A percentile compares a stretch with the other conserved stretches of the same genome.
These are phyloP conservation scores for Eucalyptus virginea DNA, from an alignment of 345 rosid genomes.

Conservation along the genomic window DNA sequence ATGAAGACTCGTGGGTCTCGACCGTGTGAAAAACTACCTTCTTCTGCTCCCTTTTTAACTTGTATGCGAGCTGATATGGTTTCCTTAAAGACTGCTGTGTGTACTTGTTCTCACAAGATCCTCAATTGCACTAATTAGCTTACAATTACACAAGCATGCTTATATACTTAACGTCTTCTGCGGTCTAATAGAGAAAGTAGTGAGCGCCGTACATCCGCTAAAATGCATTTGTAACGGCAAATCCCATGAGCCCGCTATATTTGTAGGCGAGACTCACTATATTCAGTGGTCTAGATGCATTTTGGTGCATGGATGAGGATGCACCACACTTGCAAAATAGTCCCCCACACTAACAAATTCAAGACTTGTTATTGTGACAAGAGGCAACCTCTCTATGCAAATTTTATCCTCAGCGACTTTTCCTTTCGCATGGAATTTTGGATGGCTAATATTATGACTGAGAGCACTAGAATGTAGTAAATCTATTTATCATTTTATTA, in stretches of 20 bases:
- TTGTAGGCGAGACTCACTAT: neutral
- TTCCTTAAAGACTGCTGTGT: neutral
- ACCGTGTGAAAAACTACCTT: neutral
- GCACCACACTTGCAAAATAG: neutral
- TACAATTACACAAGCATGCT: neutral
- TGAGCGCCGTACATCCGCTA: neutral
- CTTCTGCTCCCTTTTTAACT: neutral
- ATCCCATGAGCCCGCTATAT: neutral
- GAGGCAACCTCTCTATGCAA: neutral
- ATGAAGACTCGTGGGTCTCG: neutral
- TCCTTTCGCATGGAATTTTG: neutral
- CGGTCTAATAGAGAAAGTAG: neutral
- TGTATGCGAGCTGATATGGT: neutral
- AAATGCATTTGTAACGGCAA: neutral
- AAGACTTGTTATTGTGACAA: neutral
- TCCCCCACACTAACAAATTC: neutral
- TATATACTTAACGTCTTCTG: neutral
- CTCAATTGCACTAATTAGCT: neutral
- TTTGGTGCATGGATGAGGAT: neutral
- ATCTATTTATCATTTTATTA: neutral
- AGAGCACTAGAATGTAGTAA: neutral
- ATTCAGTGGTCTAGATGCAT: neutral
- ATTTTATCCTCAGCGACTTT: neutral
- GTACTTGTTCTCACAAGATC: neutral
- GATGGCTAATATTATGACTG: neutral